Base-by-base conservation (phyloP, 208 protist species). In the Strigomonas culicis region DNA sequence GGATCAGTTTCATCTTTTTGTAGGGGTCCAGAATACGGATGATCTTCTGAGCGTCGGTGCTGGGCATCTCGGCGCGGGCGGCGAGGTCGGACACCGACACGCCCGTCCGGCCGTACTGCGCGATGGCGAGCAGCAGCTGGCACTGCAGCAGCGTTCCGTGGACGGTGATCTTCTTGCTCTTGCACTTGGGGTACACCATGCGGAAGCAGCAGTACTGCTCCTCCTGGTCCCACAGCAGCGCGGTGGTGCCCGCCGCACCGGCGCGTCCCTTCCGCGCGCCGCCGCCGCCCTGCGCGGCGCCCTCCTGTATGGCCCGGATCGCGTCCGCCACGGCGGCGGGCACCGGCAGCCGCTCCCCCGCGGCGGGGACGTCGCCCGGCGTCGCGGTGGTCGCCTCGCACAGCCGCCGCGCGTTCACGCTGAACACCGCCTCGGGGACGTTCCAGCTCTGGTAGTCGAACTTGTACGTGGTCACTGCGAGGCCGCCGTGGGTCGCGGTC, bases 131-230 rank as follows among this genome's bases (percentile, higher is more conserved):
- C 32, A 82, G 74, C 15, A 82, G 70, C 43, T 70, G 72, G 28
- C 77, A 74, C 25, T 72, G 64, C 50, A 73, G 43, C 32, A 86
- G 53, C 0, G 70, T 67, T 24, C 66, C 69, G 73, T 79, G 68
- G 13, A 86, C 50, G 24, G 66, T 82, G 11, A 50, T 71, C 32
- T 58, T 13, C 2, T 59, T 56, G 8, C 72, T 59, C 22, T 31
- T 50, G 24, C 71, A 59, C 27, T 72, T 68, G 21, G 78, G 78
- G 68, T 72, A 84, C 13, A 77, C 50, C 28, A 36, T 70, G 55
- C 80, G 76, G 51, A 47, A 68, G 10, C 46, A 68, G 64, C 64
- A 74, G 21, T 22, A 41, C 39, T 64, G 15, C 43, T 50, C 64
- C 65, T 63, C 47, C 21, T 60, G 31, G 27, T 53, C 30, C 78